Evolutionary conservation across 306 rosid genomes (phyloP), one percentile per base, ranked within the genome.

Genomic region (Styphnolobium japonicum): DNA sequence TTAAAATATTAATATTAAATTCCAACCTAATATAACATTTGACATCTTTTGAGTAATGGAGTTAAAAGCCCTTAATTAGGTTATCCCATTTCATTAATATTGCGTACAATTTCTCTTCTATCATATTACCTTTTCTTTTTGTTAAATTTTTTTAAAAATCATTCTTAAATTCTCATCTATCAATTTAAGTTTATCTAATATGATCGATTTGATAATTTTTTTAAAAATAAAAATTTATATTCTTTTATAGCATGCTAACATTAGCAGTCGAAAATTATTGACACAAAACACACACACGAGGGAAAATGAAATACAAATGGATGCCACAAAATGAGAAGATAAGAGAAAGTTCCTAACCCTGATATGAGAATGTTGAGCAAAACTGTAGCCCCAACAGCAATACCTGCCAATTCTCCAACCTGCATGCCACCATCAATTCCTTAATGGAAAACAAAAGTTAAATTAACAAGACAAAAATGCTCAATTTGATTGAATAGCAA

Each of bases 341-440:
- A 34, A 8, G 22, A 46, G n/a, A 69, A 12, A 16, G 58, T 18
- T 76, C 55, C 75, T 82, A 56, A 93, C 98, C 98, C 98, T 10
- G 98, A 82, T 0, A 93, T 82, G 39, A 93, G 93, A 86, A 93
- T 91, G 84, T 93, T 93, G 65, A 93, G 91, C 90, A 93, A 78
- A 61, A 93, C 98, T 0, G 95, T 88, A 27, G 98, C 98, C 9
- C 98, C 98, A 48, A 93, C 98, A 63, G 97, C 98, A 64, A 93
- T 84, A 5, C 98, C 98, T 1, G 98, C 98, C 84, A 93, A 81
- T 73, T 93, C 98, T 69, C 98, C 98, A 66, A 93, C 92, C 97
- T 85, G 77, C 71, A 34, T 55, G 58, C 25, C 36, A 76, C 49
- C 55, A 73, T 4, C 11, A 56, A 21, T 0, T 25, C 33, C 23